Evolutionary conservation across 139 green algal species (phyloP), one percentile per base, ranked within the genome.

Genomic region (Micractinium sp.): DNA sequence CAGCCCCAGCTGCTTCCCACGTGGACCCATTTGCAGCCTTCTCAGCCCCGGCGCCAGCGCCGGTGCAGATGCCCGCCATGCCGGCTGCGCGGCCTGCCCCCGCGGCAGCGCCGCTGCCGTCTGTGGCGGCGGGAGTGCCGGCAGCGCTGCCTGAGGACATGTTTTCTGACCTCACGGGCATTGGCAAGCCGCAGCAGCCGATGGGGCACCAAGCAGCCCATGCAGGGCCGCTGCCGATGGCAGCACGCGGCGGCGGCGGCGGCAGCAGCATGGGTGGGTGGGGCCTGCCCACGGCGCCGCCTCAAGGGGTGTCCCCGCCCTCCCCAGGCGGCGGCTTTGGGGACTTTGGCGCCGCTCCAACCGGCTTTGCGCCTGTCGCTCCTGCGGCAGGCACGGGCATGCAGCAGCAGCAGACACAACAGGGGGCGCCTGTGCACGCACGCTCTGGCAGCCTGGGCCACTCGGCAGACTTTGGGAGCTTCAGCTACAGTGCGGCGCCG

Each of bases 81-180:
- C 61, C 61, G 33, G 53, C 82, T 47, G 53, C 81, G 38, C 1
- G 12, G 63, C 63, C 84, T 0, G 35, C 36, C 2, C 63, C 35
- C 3, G 5, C 31, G 35, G 12, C 78, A 41, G 86, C 47, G 23
- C 76, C 75, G 38, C 63, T 90, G 86, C 63, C 61, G 77, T n/a
- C 73, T 12, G 27, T 88, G 22, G 85, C 85, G 27, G 75, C 76
- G 16, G 86, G 86, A 27, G 76, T 84, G 47, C 61, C 85, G 20
- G 25, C 53, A 14, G 79, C 91, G 2, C 84, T 93, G 67, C 91
- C 91, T 53, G 91, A 93, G 66, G 90, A 93, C 82, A 91, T 93
- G 79, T 93, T 93, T 53, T 83, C 86, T 14, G 91, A 89, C n/a
- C 88, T 91, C 4, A 91, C 88, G 14, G 88, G 88, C 31, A 81